phyloP scores from a whole-genome alignment of 768 basidiomycete genomes.

The Lactarius hatsudake region DNA sequence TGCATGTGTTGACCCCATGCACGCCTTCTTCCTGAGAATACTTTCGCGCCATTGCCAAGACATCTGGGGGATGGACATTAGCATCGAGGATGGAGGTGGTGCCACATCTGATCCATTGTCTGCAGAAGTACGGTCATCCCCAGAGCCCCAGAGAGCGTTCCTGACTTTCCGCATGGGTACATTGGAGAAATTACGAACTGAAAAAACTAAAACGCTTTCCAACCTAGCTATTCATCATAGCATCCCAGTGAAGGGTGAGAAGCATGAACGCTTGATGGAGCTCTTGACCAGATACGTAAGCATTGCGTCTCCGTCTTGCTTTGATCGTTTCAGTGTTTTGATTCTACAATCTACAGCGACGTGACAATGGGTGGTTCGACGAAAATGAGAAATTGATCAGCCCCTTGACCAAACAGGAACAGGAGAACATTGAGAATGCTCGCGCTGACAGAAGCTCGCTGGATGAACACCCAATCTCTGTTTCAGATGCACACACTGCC shows the following conservation, averaged over 20 bases:
- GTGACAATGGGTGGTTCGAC: not conserved
- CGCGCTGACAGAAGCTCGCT: not conserved
- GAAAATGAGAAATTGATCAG: not conserved
- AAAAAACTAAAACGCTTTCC: not conserved
- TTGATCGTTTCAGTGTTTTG: not conserved
- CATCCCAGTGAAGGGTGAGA: not conserved
- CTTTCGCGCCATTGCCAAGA: constrained; percentile 25
- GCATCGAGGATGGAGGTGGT: not conserved
- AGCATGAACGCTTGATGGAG: not conserved
- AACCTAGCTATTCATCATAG: not conserved
- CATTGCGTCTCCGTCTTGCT: not conserved
- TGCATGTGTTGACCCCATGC: constrained; percentile 31
- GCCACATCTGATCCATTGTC: not conserved
- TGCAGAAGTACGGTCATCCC: not conserved
- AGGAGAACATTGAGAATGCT: not conserved
- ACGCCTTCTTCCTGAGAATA: constrained; percentile 26
- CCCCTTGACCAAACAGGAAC: not conserved
- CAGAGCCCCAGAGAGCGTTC: not conserved
- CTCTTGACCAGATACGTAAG: not conserved
- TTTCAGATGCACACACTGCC: not conserved
- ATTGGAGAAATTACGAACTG: not conserved
- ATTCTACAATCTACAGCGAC: not conserved
- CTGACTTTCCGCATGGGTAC: not conserved
- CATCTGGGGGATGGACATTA: constrained; percentile 8
- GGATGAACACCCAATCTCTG: not conserved